A percentile compares a stretch with the other conserved stretches of the same genome.
These are phyloP conservation scores for Xylaria arbuscula DNA, from an alignment of 2,329 filamentous ascomycete genomes.

Conservation along the genomic window DNA sequence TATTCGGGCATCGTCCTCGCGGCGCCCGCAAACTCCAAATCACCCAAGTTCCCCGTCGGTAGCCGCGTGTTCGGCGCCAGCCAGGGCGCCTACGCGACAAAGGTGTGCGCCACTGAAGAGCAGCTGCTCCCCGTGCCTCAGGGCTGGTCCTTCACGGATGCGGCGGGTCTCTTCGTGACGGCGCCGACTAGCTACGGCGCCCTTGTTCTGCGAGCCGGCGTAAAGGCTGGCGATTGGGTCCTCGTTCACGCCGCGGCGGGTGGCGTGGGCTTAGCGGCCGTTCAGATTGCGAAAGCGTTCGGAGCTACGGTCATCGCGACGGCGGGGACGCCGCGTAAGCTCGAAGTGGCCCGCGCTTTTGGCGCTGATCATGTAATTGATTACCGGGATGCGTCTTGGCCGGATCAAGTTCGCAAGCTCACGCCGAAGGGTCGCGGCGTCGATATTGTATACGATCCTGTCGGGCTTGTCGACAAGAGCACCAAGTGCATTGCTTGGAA, in stretches of 20 bases:
- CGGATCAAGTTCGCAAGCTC: constrained; percentile 78
- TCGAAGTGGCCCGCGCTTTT: constrained; percentile 80
- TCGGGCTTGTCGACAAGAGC: constrained; percentile 86
- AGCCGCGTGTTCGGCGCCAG: constrained; percentile 86
- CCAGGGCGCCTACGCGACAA: constrained; percentile 88
- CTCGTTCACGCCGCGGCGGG: constrained; percentile 93
- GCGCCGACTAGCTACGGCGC: constrained; percentile 90
- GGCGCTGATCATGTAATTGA: constrained; percentile 87
- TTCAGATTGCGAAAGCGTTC: constrained; percentile 92
- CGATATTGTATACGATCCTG: constrained; percentile 95
- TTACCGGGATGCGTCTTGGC: constrained; percentile 74
- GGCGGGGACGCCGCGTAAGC: constrained; percentile 82
- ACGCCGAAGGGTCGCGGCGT: constrained; percentile 79
- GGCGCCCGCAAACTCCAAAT: constrained; percentile 64
- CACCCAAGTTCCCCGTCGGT: constrained; percentile 75
- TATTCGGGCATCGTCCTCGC: constrained; percentile 83
- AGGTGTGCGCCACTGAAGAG: constrained; percentile 74
- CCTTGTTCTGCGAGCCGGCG: constrained; percentile 78
- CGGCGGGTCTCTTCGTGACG: constrained; percentile 90
- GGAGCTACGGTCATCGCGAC: constrained; percentile 95
- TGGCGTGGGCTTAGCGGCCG: constrained; percentile 89
- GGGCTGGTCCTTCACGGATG: constrained; percentile 86
- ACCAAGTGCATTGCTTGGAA: constrained; percentile 97
- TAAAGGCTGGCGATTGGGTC: constrained; percentile 85
- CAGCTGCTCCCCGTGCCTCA: constrained; percentile 78